Conservation (phyloP, 495 filamentous ascomycete genomes). For the Emericellopsis terricola region DNA sequence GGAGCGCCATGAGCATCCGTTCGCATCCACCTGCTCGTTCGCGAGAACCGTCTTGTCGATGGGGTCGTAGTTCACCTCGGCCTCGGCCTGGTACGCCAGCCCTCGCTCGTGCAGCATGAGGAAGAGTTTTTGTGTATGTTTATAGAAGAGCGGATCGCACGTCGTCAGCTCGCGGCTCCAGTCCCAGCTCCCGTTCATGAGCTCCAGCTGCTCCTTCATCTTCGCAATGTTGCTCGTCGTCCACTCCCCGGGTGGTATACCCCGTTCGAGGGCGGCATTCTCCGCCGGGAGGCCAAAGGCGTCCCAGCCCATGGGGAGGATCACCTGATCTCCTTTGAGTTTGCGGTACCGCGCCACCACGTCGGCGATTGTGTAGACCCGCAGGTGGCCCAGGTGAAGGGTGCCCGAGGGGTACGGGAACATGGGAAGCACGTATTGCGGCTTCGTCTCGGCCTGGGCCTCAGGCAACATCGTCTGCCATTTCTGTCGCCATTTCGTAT, state of each 20-base stretch:
- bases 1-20: conserved; percentile 73
- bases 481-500: conserved; percentile 52
- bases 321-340: conserved; percentile 57
- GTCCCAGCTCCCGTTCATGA: conserved; percentile 65
- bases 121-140: conserved; percentile 77
- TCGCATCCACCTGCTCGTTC: conserved; percentile 78
- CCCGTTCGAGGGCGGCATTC: conserved; percentile 82
- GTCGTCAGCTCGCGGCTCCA: conserved; percentile 72
- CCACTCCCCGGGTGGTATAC: conserved; percentile 62
- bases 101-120: conserved; percentile 51
- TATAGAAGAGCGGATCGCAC: conserved; percentile 68
- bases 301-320: conserved; percentile 89
- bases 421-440: conserved; percentile 80
- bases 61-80: conserved; percentile 78
- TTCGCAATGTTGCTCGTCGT: conserved; percentile 57
- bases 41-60: conserved; percentile 79
- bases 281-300: conserved; percentile 82
- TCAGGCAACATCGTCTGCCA: conserved; percentile 20
- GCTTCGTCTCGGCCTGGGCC: too few species aligned
- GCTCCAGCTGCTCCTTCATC: conserved; percentile 67
- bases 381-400: conserved; percentile 76
- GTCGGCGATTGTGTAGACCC: conserved; percentile 84
- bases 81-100: conserved; percentile 61
- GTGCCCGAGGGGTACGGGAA: conserved; percentile 84
- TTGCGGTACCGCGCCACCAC: conserved; percentile 60